Evolutionary conservation across 2,329 filamentous ascomycete species (phyloP), one percentile per base, ranked within the genome.

Genomic region (Pestalotiopsis sp.): DNA sequence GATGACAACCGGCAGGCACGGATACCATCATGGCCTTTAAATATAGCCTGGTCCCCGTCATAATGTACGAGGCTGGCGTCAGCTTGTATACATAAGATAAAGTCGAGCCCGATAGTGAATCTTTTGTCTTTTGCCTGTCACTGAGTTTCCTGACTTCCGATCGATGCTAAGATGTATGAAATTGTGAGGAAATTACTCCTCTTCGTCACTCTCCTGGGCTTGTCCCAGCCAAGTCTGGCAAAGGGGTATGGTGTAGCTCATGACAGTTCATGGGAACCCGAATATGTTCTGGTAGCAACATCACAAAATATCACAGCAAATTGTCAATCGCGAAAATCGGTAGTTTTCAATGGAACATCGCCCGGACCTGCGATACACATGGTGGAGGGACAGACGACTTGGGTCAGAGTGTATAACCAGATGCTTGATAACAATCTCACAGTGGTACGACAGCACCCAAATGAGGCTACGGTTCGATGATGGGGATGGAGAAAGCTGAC

Each of bases 391-490:
- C 77, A 81, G 66, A 85, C 82, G 17, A 85, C 81, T 56, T 90
- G 87, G 87, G 81, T 90, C 62, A 81, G 87, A 56, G 87, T 89
- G 2, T 88, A 87, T 74, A 90, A 90, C 72, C 81, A 88, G 66
- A 85, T 89, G 77, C 68, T 77, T 1, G 76, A 84, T 52, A 73
- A 82, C 12, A 89, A 90, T 71, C 75, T 86, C 20, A 90, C 87
- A 2, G 84, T 89, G 73, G 86, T 87, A 80, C 2, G 59, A 20
- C 59, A 23, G 4, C 17, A 12, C 39, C 39, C 4, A 45, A 4
- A 12, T n/a, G 6, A 62, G 38, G 6, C 36, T n/a, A 23, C 9
- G 4, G 9, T 23, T n/a, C 27, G 27, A n/a, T 11, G 17, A 20
- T 7, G 2, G 27, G 6, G 59, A 59, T 13, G 14, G 12, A 62